A percentile compares a stretch with the other conserved stretches of the same genome.
phyloP scores from a whole-genome alignment of 306 rosid species.

The Ormosia emarginata region DNA sequence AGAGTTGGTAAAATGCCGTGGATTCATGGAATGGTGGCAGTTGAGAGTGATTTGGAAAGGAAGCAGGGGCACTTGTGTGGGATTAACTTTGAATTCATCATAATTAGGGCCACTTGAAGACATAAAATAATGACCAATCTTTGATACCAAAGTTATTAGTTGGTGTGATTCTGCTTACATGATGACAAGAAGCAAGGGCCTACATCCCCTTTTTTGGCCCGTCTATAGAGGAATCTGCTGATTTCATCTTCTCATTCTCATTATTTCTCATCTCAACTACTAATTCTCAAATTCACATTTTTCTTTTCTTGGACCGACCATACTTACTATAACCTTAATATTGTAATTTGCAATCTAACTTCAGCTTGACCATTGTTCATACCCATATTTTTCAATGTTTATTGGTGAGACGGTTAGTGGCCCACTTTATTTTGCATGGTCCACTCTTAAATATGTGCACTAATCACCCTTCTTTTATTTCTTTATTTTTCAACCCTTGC shows the following conservation, averaged over 20 bases:
- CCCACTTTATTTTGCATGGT: slow-evolving; percentile 38
- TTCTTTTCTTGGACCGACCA: slow-evolving; percentile 11
- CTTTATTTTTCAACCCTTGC: slow-evolving; percentile 16
- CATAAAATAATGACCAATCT: slow-evolving; percentile 33
- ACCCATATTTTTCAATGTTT: slow-evolving; percentile 22
- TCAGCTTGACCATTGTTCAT: not conserved
- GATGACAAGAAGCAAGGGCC: slow-evolving; percentile 43
- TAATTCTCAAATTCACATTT: not conserved
- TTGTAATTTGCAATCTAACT: slow-evolving; percentile 20
- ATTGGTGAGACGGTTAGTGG: slow-evolving; percentile 48
- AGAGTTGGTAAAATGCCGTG: not conserved
- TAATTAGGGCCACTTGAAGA: slow-evolving; percentile 30
- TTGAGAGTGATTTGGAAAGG: slow-evolving; percentile 28
- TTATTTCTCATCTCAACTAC: not conserved
- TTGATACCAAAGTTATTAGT: slow-evolving; percentile 42
- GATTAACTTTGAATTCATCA: slow-evolving; percentile 28
- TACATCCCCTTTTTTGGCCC: slow-evolving; percentile 36
- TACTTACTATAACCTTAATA: slow-evolving; percentile 13
- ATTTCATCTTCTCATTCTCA: slow-evolving; percentile 42
- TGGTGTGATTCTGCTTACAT: slow-evolving; percentile 51
- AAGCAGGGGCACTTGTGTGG: slow-evolving; percentile 26
- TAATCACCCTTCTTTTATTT: not conserved
- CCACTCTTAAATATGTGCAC: slow-evolving; percentile 18
- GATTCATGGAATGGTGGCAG: slow-evolving; percentile 16
- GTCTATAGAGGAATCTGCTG: slow-evolving; percentile 61